Conservation (phyloP, 108 stramenopile genomes). For the Cylindrotheca fusiformis region DNA sequence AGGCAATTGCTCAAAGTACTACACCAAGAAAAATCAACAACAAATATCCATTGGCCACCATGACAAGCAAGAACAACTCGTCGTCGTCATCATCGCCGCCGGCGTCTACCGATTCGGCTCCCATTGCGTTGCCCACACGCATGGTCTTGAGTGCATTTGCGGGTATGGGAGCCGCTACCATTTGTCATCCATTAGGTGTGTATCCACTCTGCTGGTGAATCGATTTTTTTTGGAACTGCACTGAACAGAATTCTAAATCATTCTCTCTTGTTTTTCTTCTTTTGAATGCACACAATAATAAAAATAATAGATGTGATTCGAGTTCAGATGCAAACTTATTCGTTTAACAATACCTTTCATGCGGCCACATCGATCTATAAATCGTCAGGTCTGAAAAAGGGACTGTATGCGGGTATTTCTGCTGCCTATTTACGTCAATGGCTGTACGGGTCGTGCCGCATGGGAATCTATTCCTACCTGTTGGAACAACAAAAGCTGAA, state of each 20-base stretch:
- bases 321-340: conserved; percentile 58
- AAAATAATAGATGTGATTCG: conserved; percentile 57
- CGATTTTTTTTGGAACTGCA: too few relatives aligned
- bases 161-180: conserved; percentile 65
- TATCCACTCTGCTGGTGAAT: background rate
- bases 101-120: background rate
- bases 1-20: background rate
- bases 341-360: conserved; percentile 34
- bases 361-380: conserved; percentile 44
- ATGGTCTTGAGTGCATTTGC: conserved; percentile 59
- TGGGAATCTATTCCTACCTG: conserved; percentile 64
- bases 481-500: conserved; percentile 55
- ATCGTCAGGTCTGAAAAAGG: conserved; percentile 46
- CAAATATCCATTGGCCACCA: background rate
- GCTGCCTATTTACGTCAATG: conserved; percentile 69
- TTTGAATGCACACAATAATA: background rate
- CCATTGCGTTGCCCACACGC: conserved; percentile 19
- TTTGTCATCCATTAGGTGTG: conserved; percentile 54
- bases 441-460: conserved; percentile 68
- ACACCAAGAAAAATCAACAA: background rate
- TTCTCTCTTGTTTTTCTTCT: too few relatives aligned
- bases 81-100: background rate
- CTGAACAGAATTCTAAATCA: too few relatives aligned
- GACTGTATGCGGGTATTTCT: conserved; percentile 57
- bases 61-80: background rate